Evolutionary conservation across 495 filamentous ascomycete species (phyloP), one percentile per base, ranked within the genome.

Genomic region (Aspergillus hancockii): DNA sequence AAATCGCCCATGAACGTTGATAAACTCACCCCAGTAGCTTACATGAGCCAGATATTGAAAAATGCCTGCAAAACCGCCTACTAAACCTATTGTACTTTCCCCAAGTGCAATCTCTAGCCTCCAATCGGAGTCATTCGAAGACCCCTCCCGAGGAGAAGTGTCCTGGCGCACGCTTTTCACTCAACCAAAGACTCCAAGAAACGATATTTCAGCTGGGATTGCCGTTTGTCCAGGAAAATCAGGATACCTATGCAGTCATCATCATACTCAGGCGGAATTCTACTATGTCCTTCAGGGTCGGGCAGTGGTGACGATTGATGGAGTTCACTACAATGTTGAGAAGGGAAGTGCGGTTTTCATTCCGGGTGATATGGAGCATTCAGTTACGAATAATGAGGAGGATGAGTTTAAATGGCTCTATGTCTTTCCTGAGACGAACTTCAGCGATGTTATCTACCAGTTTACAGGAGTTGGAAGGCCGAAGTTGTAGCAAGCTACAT

Each of bases 91-190:
- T 45, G 41, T 45, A 8, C 41, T 45, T 21, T 19, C 14, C 6
- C 41, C n/a, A n/a, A 45, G n/a, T 9, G 14, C n/a, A 3, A 45
- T 45, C 14, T 45, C 41, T 14, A 45, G 3, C 2, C 14, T 45
- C 9, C 41, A n/a, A 18, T 21, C 14, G 19, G 68, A 71, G 60
- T 67, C 65, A 28, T 70, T 71, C 54, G 23, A 52, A 4, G 28
- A 59, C 21, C 25, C 61, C 1, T 25, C 53, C 0, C 34, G 61
- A 22, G 66, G 70, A 57, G 21, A 63, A 18, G 23, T 72, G 9
- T 67, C 67, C 10, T 77, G 73, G 75, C 73, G 70, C 47, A 75
- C 73, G 14, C 66, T 77, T 4, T 61, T 77, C 45, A 71, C 73
- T 8, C 40, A 47, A 0, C 66, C 70, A 2, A 28, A 60, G 36